These are phyloP conservation scores for Corylus heterophylla DNA, from an alignment of 306 rosid species.

Conservation along the genomic window DNA sequence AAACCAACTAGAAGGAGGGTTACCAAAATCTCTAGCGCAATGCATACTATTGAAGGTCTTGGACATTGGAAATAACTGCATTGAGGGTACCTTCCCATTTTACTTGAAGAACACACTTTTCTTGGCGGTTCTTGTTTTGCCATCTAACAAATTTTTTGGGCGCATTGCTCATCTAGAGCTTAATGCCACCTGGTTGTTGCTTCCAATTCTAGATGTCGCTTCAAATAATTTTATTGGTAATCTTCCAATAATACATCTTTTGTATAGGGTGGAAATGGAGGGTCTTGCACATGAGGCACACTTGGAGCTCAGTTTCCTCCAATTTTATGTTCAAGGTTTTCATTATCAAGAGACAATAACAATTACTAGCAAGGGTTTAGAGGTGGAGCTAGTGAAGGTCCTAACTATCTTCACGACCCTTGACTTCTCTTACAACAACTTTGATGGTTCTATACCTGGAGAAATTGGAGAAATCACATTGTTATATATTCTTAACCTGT, in stretches of 20 bases:
- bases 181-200: not conserved
- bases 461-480: constrained; percentile 18
- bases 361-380: constrained; percentile 8
- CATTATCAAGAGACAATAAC: constrained; percentile 34
- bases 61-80: no score
- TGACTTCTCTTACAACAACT: constrained; percentile 27
- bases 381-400: not conserved
- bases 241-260: constrained; percentile 32
- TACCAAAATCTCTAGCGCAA: constrained; percentile 35
- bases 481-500: constrained; percentile 25
- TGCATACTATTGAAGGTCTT: constrained; percentile 15
- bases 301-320: not conserved
- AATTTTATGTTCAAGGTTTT: not conserved
- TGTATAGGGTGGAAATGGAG: constrained; percentile 46
- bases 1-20: constrained; percentile 28
- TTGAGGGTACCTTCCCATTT: no score
- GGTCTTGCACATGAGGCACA: not conserved
- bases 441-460: constrained; percentile 20
- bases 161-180: not conserved
- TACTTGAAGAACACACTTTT: constrained; percentile 15
- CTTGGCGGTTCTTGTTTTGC: constrained; percentile 47
- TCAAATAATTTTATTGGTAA: not conserved
- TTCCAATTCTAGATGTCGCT: not conserved
- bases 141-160: constrained; percentile 37
- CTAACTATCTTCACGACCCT: not conserved